phyloP scores from a whole-genome alignment of 176 grass and related monocot genomes.

The Zoysia pacifica region DNA sequence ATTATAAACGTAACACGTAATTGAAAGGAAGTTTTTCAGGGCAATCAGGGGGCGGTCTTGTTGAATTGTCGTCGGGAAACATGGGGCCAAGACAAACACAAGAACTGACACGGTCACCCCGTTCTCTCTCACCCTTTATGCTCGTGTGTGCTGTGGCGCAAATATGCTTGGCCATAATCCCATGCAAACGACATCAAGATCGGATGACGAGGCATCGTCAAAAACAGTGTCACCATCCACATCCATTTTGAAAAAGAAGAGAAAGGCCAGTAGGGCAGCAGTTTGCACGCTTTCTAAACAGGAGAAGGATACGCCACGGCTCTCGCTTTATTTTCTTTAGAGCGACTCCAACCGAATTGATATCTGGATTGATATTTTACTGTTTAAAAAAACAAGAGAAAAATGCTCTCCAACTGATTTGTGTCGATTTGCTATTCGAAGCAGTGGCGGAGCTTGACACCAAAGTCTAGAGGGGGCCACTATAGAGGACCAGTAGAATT shows the following conservation, averaged over 20 bases:
- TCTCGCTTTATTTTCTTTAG: background rate
- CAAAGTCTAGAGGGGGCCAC: too few relatives aligned
- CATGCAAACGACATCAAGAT: conserved; percentile 69
- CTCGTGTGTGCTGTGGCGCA: background rate
- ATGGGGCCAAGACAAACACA: conserved; percentile 15
- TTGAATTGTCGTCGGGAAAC: conserved; percentile 32
- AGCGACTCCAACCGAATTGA: too few relatives aligned
- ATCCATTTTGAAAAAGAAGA: conserved; percentile 34
- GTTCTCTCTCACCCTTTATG: conserved; percentile 17
- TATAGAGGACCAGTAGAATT: too few relatives aligned
- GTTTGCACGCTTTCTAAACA: background rate
- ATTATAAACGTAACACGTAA: conserved; percentile 37
- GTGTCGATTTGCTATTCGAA: too few relatives aligned
- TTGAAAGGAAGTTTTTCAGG: conserved; percentile 10
- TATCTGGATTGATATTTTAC: too few relatives aligned
- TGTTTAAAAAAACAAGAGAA: too few relatives aligned
- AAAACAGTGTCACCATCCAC: conserved; percentile 3
- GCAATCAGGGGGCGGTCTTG: conserved; percentile 26
- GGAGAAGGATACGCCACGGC: background rate
- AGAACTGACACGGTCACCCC: conserved; percentile 42
- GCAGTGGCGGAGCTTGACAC: too few relatives aligned
- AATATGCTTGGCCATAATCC: conserved; percentile 17
- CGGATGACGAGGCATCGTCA: conserved; percentile 47
- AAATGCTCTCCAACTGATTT: too few relatives aligned
- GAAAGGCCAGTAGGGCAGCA: conserved; percentile 40